Base-by-base conservation (phyloP, 805 yeast genomes). In the Candida sithepensis region DNA sequence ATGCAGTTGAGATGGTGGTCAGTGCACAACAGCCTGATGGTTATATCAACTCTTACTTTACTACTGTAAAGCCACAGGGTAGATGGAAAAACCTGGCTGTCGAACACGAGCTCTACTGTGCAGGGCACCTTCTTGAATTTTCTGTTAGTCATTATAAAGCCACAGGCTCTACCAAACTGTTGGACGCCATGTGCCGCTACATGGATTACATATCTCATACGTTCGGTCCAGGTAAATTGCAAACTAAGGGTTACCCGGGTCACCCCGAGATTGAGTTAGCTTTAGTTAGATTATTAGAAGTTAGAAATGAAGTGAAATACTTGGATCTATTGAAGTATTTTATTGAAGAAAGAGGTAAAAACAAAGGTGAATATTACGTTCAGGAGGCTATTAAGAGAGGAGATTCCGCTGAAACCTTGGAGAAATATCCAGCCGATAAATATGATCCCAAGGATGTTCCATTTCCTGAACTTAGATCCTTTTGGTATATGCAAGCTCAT, bases 251-350 rank as follows among this genome's bases (percentile, higher is more conserved):
- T 8, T 60, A 61, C 41, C 60, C 61, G 8, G 66, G 66, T 6
- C 66, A 61, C 36, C 54, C 54, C 24, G 64, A 61, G 41, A 54
- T 61, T 19, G 66, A 61, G 44, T 48, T 61, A 14, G 59, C 66
- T 6, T 38, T 61, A 22, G 57, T 58, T 10, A 55, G 56, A 46
- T 46, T 60, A 24, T 36, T 50, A 7, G 49, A 50, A 18, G 44
- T 57, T 5, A 53, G 44, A 24, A 53, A 57, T 3, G 52, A 59
- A 2, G 34, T 46, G n/a, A 52, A 45, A 42, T 55, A 56, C 41
- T 50, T 46, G n/a, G 47, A 56, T 7, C 43, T 61, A 16, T 45
- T 56, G 37, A 36, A 58, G 21, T 59, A 48, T 46, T 61, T 60
- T 40, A 42, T 60, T 34, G 52, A 52, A 16, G 51, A 61, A 42